Conservation (phyloP, 352 stramenopile species). For the Plasmopara viticola region DNA sequence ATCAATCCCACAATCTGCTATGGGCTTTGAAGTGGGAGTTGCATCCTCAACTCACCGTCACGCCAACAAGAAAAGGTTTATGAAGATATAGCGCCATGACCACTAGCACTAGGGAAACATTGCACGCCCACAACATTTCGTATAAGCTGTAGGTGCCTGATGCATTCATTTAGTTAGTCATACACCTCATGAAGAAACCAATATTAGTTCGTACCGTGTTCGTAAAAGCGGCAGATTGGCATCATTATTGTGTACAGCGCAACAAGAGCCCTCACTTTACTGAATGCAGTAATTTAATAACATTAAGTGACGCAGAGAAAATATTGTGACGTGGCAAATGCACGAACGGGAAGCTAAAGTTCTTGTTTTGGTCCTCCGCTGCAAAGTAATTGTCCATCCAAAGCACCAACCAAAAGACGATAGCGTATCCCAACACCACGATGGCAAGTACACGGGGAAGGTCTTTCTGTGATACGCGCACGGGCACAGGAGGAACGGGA, state of each 20-base stretch:
- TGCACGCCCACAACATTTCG: conserved; percentile 78
- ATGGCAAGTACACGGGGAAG: conserved; percentile 37
- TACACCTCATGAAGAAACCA: no score
- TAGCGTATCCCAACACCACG: conserved; percentile 27
- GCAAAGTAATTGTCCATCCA: conserved; percentile 46
- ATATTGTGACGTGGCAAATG: neutral
- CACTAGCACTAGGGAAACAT: conserved; percentile 63
- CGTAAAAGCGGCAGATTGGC: conserved; percentile 43
- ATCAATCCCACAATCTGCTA: no score
- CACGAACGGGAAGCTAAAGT: conserved; percentile 52
- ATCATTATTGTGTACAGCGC: conserved; percentile 44
- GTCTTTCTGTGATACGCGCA: conserved; percentile 51
- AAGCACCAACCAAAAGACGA: conserved; percentile 36
- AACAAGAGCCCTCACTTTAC: conserved; percentile 46
- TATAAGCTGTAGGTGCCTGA: conserved; percentile 70
- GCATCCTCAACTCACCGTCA: conserved; percentile 35
- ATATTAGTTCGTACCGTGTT: conserved; percentile 38
- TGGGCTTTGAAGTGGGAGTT: neutral
- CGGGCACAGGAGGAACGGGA: conserved; percentile 30
- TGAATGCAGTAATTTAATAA: conserved; percentile 12
- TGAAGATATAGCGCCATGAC: conserved; percentile 59
- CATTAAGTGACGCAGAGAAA: neutral
- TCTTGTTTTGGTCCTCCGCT: conserved; percentile 28
- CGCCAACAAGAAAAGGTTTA: conserved; percentile 78
- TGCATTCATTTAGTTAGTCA: neutral